phyloP scores from a whole-genome alignment of 2,329 filamentous ascomycete genomes.

The Fusarium palustre region DNA sequence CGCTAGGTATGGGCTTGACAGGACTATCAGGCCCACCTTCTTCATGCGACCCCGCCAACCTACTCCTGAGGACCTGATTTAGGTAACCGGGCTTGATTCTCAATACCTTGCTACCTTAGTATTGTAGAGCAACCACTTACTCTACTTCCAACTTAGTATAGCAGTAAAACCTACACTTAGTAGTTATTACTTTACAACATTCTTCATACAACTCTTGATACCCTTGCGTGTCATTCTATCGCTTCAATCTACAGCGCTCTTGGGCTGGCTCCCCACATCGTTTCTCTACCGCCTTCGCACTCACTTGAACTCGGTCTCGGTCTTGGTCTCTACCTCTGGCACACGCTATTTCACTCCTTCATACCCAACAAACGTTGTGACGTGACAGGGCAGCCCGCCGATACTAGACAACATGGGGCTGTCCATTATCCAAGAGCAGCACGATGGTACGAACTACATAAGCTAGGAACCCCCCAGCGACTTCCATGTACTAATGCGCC shows the following conservation, averaged over 20 bases:
- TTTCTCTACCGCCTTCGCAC: slow-evolving; percentile 5
- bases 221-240: slow-evolving; percentile 13
- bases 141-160: slow-evolving; percentile 1
- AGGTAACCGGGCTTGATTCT: no score
- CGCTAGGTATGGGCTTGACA: not conserved
- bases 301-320: slow-evolving; percentile 9
- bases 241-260: slow-evolving; percentile 1
- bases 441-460: slow-evolving; percentile 54
- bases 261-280: slow-evolving; percentile 6
- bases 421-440: slow-evolving; percentile 87
- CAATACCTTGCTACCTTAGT: not conserved
- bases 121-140: not conserved
- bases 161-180: slow-evolving; percentile 11
- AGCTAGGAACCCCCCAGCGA: not conserved
- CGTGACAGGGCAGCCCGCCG: slow-evolving; percentile 45
- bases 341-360: slow-evolving; percentile 8
- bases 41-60: slow-evolving; percentile 13
- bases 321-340: not conserved
- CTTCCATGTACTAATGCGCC: slow-evolving; percentile 36
- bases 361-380: slow-evolving; percentile 35
- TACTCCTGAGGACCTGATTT: slow-evolving; percentile 4
- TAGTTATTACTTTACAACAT: slow-evolving; percentile 19
- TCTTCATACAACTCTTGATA: slow-evolving; percentile 31
- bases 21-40: not conserved
- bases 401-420: slow-evolving; percentile 75